Evolutionary conservation across 1,284 basidiomycete genomes (phyloP).

Genomic region (Austroboletus rostrupii): DNA sequence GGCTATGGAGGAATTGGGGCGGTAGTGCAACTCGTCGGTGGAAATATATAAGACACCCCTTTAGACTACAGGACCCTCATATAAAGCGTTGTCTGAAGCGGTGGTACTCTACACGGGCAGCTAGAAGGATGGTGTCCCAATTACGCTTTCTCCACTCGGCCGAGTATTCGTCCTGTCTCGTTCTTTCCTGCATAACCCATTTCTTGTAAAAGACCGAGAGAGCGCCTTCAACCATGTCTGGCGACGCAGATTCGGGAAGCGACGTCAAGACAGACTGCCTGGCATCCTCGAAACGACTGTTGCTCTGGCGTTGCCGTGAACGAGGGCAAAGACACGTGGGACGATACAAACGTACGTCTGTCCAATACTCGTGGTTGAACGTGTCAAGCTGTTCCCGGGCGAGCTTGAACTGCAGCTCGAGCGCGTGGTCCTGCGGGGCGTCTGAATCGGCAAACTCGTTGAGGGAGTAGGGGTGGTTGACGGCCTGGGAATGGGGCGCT

Average conservation of each 20-base stretch:
- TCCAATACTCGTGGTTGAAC: constrained; percentile 73
- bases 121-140: constrained; percentile 49
- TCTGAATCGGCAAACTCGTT: constrained; percentile 50
- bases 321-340: background rate
- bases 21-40: too few relatives aligned
- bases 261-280: constrained; percentile 55
- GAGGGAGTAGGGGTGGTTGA: constrained; percentile 67
- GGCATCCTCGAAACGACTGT: constrained; percentile 65
- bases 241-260: constrained; percentile 47
- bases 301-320: constrained; percentile 46
- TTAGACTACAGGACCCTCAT: constrained; percentile 3
- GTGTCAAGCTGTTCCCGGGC: constrained; percentile 65
- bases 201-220: constrained; percentile 66
- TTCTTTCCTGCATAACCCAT: constrained; percentile 67
- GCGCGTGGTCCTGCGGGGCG: constrained; percentile 32
- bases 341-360: constrained; percentile 51
- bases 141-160: constrained; percentile 61
- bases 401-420: constrained; percentile 66
- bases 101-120: constrained; percentile 47
- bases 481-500: constrained; percentile 22
- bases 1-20: constrained; percentile 45
- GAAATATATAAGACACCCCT: too few relatives aligned
- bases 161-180: constrained; percentile 54
- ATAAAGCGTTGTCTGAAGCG: constrained; percentile 31
- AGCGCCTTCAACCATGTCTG: constrained; percentile 56